phyloP scores from a whole-genome alignment of 257 asterid genomes.

The Perilla frutescens region DNA sequence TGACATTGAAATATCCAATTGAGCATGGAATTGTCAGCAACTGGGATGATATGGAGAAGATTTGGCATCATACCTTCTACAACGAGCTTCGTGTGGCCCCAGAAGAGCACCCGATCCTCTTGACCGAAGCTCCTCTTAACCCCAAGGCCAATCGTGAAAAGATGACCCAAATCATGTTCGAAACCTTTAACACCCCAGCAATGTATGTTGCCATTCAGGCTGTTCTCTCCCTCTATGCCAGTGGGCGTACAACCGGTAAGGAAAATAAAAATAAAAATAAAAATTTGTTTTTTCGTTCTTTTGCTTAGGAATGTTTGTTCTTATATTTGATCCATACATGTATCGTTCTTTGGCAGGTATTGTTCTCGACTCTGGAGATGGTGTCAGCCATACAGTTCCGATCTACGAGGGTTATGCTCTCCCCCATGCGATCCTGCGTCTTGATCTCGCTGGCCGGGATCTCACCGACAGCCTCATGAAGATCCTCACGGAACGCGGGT shows the following conservation, averaged over 20 bases:
- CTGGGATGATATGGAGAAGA: conserved; percentile 77
- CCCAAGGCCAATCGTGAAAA: conserved; percentile 60
- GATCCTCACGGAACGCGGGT: conserved; percentile 59
- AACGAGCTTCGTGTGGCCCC: conserved; percentile 64
- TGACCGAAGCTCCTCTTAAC: conserved; percentile 57
- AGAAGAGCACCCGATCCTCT: conserved; percentile 55
- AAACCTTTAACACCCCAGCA: conserved; percentile 70
- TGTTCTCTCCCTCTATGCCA: conserved; percentile 49
- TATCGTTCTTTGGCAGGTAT: conserved; percentile 34
- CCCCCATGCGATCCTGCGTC: conserved; percentile 57
- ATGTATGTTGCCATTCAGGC: conserved; percentile 81
- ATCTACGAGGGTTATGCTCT: conserved; percentile 57
- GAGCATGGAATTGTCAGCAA: conserved; percentile 69
- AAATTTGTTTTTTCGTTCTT: neutral
- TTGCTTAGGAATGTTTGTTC: no score
- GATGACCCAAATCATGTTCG: conserved; percentile 64
- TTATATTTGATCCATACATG: no score
- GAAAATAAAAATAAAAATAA: neutral
- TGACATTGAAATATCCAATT: conserved; percentile 63
- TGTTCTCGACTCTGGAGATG: conserved; percentile 52
- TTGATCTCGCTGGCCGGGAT: conserved; percentile 58
- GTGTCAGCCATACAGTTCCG: conserved; percentile 53
- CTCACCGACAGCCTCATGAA: conserved; percentile 56
- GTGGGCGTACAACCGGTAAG: conserved; percentile 55
- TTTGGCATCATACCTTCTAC: conserved; percentile 69